phyloP scores from a whole-genome alignment of 1,284 basidiomycete genomes.

The Wolfiporia cocos region DNA sequence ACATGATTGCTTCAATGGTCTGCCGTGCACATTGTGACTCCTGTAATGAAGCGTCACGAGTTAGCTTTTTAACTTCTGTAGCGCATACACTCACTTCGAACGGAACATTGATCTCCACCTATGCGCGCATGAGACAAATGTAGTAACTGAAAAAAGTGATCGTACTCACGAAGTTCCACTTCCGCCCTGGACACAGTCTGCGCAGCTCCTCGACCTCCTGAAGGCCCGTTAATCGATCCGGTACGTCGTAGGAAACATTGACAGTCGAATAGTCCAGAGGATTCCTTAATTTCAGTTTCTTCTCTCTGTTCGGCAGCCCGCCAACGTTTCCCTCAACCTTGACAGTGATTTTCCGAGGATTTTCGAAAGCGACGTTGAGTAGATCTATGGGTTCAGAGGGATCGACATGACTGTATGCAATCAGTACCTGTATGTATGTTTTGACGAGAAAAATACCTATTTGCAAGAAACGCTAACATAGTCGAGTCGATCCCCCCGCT shows the following conservation, averaged over 20 bases:
- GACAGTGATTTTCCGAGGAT: constrained; percentile 65
- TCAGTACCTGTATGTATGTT: neutral
- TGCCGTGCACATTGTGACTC: constrained; percentile 58
- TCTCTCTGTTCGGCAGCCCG: constrained; percentile 34
- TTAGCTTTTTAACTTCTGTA: constrained; percentile 1
- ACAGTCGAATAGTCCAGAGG: constrained; percentile 17
- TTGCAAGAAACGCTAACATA: constrained; percentile 74
- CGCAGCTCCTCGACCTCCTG: constrained; percentile 75
- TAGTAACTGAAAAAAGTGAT: neutral
- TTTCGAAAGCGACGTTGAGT: constrained; percentile 95
- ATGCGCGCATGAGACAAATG: constrained; percentile 1
- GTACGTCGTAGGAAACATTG: constrained; percentile 57
- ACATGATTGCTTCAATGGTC: constrained; percentile 71
- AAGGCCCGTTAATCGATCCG: constrained; percentile 82
- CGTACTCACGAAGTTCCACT: constrained; percentile 81
- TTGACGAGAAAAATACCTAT: constrained; percentile 38
- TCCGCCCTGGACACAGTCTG: constrained; percentile 62
- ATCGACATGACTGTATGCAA: constrained; percentile 53
- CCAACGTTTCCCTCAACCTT: constrained; percentile 42
- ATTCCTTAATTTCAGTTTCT: constrained; percentile 26
- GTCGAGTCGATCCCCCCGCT: constrained; percentile 96
- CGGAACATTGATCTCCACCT: constrained; percentile 84
- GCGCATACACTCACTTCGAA: constrained; percentile 51
- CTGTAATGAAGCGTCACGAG: no score
- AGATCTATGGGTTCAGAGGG: constrained; percentile 83